Evolutionary conservation across 306 rosid genomes (phyloP).

Genomic region (Quercus variabilis): DNA sequence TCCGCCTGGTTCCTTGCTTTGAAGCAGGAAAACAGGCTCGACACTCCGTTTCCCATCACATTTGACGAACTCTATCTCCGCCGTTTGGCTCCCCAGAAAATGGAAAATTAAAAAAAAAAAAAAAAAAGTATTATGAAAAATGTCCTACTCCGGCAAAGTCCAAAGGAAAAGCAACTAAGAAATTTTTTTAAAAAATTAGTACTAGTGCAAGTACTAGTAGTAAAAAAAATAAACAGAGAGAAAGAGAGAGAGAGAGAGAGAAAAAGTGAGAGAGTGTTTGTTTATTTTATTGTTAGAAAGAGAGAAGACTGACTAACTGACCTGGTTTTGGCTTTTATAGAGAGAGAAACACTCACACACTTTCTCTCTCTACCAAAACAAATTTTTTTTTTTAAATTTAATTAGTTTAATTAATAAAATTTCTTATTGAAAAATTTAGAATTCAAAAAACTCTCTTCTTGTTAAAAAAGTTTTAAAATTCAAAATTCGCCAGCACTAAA

Average conservation of each 20-base stretch:
- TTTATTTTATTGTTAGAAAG: constrained; percentile 4
- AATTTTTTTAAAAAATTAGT: neutral
- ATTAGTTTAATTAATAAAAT: rapidly evolving
- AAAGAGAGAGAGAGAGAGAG: neutral
- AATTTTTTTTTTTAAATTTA: neutral
- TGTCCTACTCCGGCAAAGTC: constrained; percentile 17
- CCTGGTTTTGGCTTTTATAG: constrained; percentile 11
- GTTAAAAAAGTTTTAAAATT: too few species aligned
- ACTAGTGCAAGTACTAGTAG: neutral
- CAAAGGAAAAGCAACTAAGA: neutral
- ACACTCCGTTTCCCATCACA: constrained; percentile 92
- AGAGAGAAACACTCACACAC: constrained; percentile 8
- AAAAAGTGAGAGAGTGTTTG: constrained; percentile 10
- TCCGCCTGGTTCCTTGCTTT: constrained; percentile 39
- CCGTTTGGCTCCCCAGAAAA: constrained; percentile 39
- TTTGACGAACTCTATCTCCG: constrained; percentile 38
- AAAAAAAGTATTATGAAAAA: too few species aligned
- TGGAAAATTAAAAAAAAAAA: neutral
- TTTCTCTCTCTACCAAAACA: neutral
- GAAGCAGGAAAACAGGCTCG: constrained; percentile 67
- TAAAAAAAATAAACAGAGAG: neutral
- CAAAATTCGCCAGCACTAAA: rapidly evolving
- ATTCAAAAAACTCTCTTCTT: rapidly evolving
- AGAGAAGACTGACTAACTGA: constrained; percentile 24
- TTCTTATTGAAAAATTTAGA: rapidly evolving